Evolutionary conservation across 352 stramenopile species (phyloP).

Genomic region (Globisporangium lucens): DNA sequence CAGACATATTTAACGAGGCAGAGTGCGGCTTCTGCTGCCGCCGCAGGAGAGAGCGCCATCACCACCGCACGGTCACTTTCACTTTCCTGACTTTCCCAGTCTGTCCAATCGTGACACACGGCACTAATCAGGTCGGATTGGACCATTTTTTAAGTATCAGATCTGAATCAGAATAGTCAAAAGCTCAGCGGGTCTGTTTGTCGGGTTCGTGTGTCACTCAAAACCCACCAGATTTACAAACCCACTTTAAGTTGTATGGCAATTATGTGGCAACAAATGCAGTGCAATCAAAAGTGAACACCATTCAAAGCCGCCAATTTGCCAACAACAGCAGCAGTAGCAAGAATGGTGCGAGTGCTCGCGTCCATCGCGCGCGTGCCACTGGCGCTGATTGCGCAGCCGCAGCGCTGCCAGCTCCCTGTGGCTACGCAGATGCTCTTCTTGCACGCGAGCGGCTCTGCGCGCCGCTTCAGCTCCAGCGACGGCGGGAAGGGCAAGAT

Average conservation of each 20-base stretch:
- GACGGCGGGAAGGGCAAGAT: slow-evolving; percentile 18
- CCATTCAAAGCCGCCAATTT: not conserved
- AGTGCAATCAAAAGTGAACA: not conserved
- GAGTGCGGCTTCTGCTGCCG: not conserved
- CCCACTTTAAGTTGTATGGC: not conserved
- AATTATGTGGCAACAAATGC: not conserved
- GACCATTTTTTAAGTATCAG: not conserved
- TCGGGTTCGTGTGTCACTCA: not conserved
- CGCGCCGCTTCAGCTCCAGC: slow-evolving; percentile 20
- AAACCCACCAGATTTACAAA: not conserved
- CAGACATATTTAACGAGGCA: not conserved
- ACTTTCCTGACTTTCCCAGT: not conserved
- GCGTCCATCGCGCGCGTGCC: not conserved
- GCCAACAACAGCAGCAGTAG: not conserved
- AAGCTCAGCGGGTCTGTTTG: not conserved
- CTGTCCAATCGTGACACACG: not conserved
- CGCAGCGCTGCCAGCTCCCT: not conserved
- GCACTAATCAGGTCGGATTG: not conserved
- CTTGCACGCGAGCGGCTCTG: not conserved
- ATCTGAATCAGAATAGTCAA: not conserved
- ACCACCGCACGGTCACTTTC: not conserved
- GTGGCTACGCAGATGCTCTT: not conserved
- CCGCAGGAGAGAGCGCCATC: not conserved
- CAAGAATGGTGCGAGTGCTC: slow-evolving; percentile 9
- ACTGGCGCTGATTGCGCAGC: slow-evolving; percentile 4